Evolutionary conservation across 225 moss, liverwort and hornwort species (phyloP), one percentile per base, ranked within the genome.

Genomic region (Rhytidiadelphus loreus): DNA sequence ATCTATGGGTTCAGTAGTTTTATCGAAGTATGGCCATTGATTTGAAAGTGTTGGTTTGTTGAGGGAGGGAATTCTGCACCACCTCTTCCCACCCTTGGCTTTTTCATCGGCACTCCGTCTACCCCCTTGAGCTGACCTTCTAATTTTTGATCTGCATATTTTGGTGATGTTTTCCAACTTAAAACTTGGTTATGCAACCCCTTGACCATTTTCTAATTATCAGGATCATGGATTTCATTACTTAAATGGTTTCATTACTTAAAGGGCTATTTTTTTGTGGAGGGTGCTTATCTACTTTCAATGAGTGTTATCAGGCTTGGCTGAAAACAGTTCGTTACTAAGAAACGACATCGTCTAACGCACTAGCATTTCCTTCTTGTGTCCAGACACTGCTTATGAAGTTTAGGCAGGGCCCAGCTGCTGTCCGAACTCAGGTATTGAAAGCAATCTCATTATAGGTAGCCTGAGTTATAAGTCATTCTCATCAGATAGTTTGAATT

Each of bases 361-460:
- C 56, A 33, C 64, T 81, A 11, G 33, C 41, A 50, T 73, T 68
- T 64, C 81, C 30, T 80, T 87, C 84, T 89, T 92, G 86, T 82
- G 86, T 85, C 48, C 95, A 99, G 98, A 85, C 96, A 32, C 88
- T 99, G 89, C 96, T 99, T 77, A 89, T 99, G 77, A 99, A 95
- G 92, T 99, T 99, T 71, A 94, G 96, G 70, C 93, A 96, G 79
- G 97, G 97, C 70, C 97, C 98, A 86, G 87, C 93, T 74, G 80
- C 96, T 82, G 98, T 97, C 55, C 92, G 97, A 92, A 97, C 98
- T 63, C 98, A 99, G 97, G 98, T 99, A 93, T 84, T 78, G 71
- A 56, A 58, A 82, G 33, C 59, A 50, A 13, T 88, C 59, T 37
- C 73, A 62, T 15, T 48, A 48, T 43, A 39, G 46, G 25, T 41